Evolutionary conservation across 2,329 filamentous ascomycete species (phyloP).

Genomic region (Arthrobotrys conoides): DNA sequence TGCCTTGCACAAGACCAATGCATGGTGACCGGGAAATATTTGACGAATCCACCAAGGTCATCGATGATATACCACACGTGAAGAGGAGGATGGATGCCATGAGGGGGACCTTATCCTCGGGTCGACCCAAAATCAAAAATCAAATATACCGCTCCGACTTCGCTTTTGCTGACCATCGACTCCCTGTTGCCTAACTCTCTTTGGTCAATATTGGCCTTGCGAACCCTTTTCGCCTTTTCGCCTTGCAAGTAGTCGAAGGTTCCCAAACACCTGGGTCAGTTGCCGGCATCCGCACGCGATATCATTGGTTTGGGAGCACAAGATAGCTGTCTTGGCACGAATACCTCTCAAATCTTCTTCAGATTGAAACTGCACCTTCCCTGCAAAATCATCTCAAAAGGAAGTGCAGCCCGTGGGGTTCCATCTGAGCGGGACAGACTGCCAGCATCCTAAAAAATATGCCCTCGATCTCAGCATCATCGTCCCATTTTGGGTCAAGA

Average conservation of each 20-base stretch:
- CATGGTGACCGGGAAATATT: slow-evolving; percentile 44
- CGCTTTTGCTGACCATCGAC: slow-evolving; percentile 16
- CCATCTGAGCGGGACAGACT: slow-evolving; percentile 33
- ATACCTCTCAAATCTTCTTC: slow-evolving; percentile 49
- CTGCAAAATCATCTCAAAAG: slow-evolving; percentile 56
- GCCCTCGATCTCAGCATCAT: slow-evolving; percentile 35
- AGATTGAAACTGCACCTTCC: slow-evolving; percentile 43
- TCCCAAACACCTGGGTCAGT: slow-evolving; percentile 49
- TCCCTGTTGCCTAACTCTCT: slow-evolving; percentile 22
- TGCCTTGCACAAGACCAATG: slow-evolving; percentile 27
- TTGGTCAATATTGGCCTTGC: slow-evolving; percentile 5
- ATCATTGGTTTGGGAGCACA: slow-evolving; percentile 49
- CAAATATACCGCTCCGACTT: slow-evolving; percentile 17
- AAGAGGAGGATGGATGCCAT: slow-evolving; percentile 20
- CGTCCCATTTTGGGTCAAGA: slow-evolving; percentile 33
- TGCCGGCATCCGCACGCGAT: slow-evolving; percentile 56
- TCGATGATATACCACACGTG: slow-evolving; percentile 21
- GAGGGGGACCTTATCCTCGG: slow-evolving; percentile 34
- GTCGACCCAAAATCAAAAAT: slow-evolving; percentile 23
- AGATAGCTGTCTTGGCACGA: slow-evolving; percentile 53
- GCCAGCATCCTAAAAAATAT: slow-evolving; percentile 10
- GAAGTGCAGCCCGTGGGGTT: slow-evolving; percentile 47
- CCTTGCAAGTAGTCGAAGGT: slow-evolving; percentile 24
- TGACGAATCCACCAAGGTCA: slow-evolving; percentile 16
- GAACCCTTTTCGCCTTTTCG: slow-evolving; percentile 27